Base-by-base conservation (phyloP, 495 filamentous ascomycete species). In the Aspergillus cavernicola region DNA sequence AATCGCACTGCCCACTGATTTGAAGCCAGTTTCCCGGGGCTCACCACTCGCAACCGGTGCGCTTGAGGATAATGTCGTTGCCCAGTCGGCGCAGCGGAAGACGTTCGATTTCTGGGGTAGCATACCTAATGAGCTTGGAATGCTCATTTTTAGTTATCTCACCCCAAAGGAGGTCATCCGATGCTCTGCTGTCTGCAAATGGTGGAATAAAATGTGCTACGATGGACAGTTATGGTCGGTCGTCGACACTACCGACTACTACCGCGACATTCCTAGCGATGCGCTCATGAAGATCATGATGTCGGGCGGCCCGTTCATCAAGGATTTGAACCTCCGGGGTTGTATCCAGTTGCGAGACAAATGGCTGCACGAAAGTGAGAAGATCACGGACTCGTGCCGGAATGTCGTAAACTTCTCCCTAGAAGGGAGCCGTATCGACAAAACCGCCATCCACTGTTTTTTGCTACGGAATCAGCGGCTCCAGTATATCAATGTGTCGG, bases 151-250 rank as follows among this genome's bases (percentile, higher is more conserved):
- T 50, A 75, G 79, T 4, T 89, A 86, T 60, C 70, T 97, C 23
- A 78, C 72, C 23, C 91, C 92, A 10, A 89, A 83, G 59, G 86
- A 97, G 64, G 82, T 98, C 41, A 81, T 97, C 9, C 83, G 88
- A 47, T 83, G 81, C 41, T 95, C 93, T 5, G 69, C 79, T 12
- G 87, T 95, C n/a, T 90, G 84, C 60, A 90, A 83, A 60, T 65
- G 78, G 13, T 97, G 93, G 79, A 76, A 96, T 66, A 72, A 79
- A 28, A 86, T 90, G 75, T 97, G 92, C 71, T 96, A 90, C 57
- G 93, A 98, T 66, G 93, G 93, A 7, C 93, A 98, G 68, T 72
- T 98, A 15, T 98, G 93, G 93, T 81, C 80, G 0, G 80, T 78
- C 40, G 77, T 97, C 36, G 90, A 97, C 63, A 86, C 90, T 0